phyloP scores from a whole-genome alignment of 1,139 yeast species.

The Taphrina deformans region DNA sequence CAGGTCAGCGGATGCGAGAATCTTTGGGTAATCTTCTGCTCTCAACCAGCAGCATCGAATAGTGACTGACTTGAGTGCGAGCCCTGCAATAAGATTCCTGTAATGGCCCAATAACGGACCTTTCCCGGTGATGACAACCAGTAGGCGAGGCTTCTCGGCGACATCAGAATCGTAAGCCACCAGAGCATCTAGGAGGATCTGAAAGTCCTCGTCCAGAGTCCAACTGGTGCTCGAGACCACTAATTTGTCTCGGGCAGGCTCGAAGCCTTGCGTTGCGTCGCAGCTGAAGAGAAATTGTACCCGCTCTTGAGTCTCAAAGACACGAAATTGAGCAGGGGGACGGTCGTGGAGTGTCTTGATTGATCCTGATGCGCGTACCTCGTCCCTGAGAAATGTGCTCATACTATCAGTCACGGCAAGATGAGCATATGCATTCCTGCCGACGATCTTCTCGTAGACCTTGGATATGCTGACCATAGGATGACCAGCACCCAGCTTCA shows the following conservation, averaged over 20 bases:
- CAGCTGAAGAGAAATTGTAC: constrained; percentile 36
- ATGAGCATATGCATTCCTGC: constrained; percentile 65
- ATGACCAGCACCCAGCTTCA: constrained; percentile 59
- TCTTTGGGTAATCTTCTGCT: constrained; percentile 73
- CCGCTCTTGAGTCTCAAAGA: constrained; percentile 46
- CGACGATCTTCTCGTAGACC: constrained; percentile 59
- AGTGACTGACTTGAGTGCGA: constrained; percentile 48
- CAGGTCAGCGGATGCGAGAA: constrained; percentile 75
- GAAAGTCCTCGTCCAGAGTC: constrained; percentile 92
- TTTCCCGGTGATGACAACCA: constrained; percentile 84
- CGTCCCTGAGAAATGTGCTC: constrained; percentile 48
- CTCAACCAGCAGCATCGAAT: constrained; percentile 75
- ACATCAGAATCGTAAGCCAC: constrained; percentile 55
- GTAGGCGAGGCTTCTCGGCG: constrained; percentile 52
- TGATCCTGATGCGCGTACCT: constrained; percentile 6
- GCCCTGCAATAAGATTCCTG: constrained; percentile 46
- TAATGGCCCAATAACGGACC: constrained; percentile 73
- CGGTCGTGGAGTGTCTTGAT: constrained; percentile 61
- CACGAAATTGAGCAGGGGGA: constrained; percentile 68
- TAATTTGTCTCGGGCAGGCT: constrained; percentile 42
- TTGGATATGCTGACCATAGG: constrained; percentile 63
- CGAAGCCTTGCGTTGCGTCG: constrained; percentile 50
- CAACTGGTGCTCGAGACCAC: constrained; percentile 87
- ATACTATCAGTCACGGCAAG: constrained; percentile 78
- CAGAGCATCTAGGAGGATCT: constrained; percentile 66